phyloP scores from a whole-genome alignment of 768 basidiomycete species.

The Psilocybe subaeruginosa region DNA sequence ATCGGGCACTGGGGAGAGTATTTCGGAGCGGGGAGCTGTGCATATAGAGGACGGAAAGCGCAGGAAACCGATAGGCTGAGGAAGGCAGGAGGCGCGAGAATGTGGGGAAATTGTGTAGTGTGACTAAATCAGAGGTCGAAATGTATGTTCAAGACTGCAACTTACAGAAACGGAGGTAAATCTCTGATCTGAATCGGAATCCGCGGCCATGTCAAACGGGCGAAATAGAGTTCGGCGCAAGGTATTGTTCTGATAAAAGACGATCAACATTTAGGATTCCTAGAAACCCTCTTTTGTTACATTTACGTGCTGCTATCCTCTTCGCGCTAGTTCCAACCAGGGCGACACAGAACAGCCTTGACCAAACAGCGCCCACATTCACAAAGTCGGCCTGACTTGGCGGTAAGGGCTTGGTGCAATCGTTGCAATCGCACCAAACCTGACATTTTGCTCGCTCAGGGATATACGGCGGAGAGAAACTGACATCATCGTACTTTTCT shows the following conservation, averaged over 20 bases:
- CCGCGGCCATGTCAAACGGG: slow-evolving; percentile 29
- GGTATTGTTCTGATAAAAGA: slow-evolving; percentile 28
- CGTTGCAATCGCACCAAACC: too few species aligned
- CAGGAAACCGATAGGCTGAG: slow-evolving; percentile 42
- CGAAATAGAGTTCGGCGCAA: slow-evolving; percentile 30
- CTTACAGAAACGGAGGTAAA: slow-evolving; percentile 27
- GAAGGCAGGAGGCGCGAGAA: slow-evolving; percentile 34
- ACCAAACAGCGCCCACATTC: too few species aligned
- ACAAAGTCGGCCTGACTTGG: neutral
- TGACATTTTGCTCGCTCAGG: slow-evolving; percentile 1
- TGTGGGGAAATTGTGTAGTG: slow-evolving; percentile 24
- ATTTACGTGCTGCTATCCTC: slow-evolving; percentile 1
- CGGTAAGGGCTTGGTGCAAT: neutral
- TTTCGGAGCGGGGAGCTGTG: slow-evolving; percentile 45
- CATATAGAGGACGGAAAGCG: slow-evolving; percentile 32
- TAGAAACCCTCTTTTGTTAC: slow-evolving; percentile 12
- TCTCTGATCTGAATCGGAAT: slow-evolving; percentile 35
- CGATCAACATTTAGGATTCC: slow-evolving; percentile 11
- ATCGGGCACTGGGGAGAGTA: slow-evolving; percentile 47
- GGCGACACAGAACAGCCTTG: too few species aligned
- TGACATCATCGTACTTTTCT: slow-evolving; percentile 1
- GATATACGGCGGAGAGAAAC: neutral
- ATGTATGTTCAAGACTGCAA: slow-evolving; percentile 15
- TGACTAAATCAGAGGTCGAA: slow-evolving; percentile 15
- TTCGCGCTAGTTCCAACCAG: neutral